Percentiles rank a stretch among this genome's conserved stretches.
These are phyloP conservation scores for Penicillium atrosanguineum DNA, from an alignment of 495 filamentous ascomycete species.

Conservation along the genomic window DNA sequence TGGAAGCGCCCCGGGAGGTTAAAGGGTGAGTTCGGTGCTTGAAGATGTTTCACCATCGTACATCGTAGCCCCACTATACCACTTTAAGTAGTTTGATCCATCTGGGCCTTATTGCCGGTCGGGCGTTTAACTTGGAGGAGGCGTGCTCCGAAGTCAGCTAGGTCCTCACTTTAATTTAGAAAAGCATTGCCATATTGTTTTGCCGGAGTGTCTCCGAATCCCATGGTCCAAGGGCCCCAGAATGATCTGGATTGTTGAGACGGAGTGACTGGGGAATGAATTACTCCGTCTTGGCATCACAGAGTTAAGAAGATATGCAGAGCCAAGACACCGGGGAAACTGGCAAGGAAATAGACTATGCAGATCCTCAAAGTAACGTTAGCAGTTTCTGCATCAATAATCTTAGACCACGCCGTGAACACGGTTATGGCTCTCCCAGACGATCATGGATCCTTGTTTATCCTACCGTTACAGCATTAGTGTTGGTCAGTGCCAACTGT, in stretches of 20 bases:
- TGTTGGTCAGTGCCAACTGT: neutral
- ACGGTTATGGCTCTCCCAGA: neutral
- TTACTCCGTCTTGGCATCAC: slow-evolving; percentile 16
- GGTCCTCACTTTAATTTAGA: slow-evolving; percentile 10
- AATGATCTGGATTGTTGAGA: neutral
- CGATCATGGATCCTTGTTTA: slow-evolving; percentile 6
- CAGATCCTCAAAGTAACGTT: slow-evolving; percentile 1
- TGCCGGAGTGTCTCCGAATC: slow-evolving; percentile 4
- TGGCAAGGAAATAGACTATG: slow-evolving; percentile 3
- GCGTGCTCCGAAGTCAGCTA: slow-evolving; percentile 11
- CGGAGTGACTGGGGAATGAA: neutral
- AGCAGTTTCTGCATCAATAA: slow-evolving; percentile 10
- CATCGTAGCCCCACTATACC: slow-evolving; percentile 17
- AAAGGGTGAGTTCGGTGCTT: slow-evolving; percentile 14
- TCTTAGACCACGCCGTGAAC: neutral
- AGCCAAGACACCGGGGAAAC: neutral
- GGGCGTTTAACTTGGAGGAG: slow-evolving; percentile 11
- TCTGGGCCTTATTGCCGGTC: neutral
- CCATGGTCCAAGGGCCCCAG: neutral
- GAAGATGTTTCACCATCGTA: slow-evolving; percentile 21
- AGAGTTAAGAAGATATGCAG: neutral
- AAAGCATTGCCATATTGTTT: neutral
- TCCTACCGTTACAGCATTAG: slow-evolving; percentile 1
- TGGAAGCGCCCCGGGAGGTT: slow-evolving; percentile 3
- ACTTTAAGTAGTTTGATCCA: slow-evolving; percentile 7